A percentile compares a stretch with the other conserved stretches of the same genome.
Conservation (phyloP, 495 filamentous ascomycete species). For the Jackrogersella minutella region DNA sequence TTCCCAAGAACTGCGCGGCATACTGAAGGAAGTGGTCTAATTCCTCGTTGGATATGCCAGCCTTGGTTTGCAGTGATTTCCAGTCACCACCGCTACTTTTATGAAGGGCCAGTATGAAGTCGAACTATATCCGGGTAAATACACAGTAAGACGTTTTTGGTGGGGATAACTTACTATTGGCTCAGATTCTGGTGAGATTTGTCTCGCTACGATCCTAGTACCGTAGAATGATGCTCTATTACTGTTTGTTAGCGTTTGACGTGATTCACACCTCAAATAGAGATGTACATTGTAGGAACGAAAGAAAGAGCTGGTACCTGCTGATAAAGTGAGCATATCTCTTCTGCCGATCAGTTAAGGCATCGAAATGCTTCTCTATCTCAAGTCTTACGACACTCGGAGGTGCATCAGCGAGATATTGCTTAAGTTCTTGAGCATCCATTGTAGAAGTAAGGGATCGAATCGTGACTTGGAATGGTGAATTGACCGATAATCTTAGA, state of each 20-base stretch:
- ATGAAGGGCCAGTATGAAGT: constrained; percentile 86
- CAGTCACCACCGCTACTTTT: constrained; percentile 79
- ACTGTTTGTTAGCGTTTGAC: constrained; percentile 12
- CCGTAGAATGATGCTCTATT: constrained; percentile 83
- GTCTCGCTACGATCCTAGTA: constrained; percentile 83
- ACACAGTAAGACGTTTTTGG: neutral
- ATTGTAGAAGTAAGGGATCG: constrained; percentile 38
- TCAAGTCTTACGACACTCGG: constrained; percentile 84
- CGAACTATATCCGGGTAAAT: constrained; percentile 58
- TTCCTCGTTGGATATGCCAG: constrained; percentile 73
- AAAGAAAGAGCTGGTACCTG: constrained; percentile 59
- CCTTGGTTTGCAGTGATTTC: constrained; percentile 71
- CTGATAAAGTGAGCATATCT: constrained; percentile 94
- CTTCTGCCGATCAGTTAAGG: constrained; percentile 78
- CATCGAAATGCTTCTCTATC: constrained; percentile 89
- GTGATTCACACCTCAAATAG: neutral
- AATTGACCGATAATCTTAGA: neutral
- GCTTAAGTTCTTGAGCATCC: constrained; percentile 64
- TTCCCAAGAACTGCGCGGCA: constrained; percentile 86
- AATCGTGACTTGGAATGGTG: neutral
- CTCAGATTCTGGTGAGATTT: constrained; percentile 90
- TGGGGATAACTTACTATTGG: constrained; percentile 60
- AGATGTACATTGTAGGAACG: too few relatives aligned
- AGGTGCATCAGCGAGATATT: constrained; percentile 89
- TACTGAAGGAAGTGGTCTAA: constrained; percentile 85